phyloP scores from a whole-genome alignment of 1,284 basidiomycete genomes.

The Malassezia globosa region DNA sequence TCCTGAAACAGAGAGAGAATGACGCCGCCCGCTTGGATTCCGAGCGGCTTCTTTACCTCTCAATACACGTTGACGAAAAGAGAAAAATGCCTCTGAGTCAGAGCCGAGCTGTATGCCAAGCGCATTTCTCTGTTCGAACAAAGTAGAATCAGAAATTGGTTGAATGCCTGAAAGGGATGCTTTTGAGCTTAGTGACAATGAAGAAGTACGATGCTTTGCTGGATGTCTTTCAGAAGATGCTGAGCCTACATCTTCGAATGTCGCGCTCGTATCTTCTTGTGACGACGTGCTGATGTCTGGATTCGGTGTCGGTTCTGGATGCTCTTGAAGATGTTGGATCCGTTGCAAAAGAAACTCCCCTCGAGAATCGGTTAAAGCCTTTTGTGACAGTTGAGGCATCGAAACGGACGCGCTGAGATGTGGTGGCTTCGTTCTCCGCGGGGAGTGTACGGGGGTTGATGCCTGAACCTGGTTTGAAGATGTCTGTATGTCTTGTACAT shows the following conservation, averaged over 20 bases:
- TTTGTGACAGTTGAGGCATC: not conserved
- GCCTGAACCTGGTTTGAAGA: not conserved
- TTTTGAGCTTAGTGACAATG: not conserved
- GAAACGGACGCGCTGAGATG: not conserved
- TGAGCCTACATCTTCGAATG: too few species aligned
- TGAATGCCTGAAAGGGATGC: not conserved
- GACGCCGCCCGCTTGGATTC: slow-evolving; percentile 1
- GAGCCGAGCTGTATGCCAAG: not conserved
- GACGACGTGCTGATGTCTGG: not conserved
- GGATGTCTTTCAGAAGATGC: not conserved
- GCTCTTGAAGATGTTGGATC: not conserved
- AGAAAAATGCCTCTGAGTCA: not conserved
- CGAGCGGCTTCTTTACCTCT: not conserved
- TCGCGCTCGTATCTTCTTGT: not conserved
- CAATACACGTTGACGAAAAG: slow-evolving; percentile 11
- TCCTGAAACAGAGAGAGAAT: slow-evolving; percentile 3
- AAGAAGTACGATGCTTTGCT: too few species aligned
- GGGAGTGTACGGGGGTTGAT: too few species aligned
- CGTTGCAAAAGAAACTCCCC: not conserved
- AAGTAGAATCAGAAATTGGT: too few species aligned
- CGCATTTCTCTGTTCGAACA: not conserved
- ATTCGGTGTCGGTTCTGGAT: not conserved
- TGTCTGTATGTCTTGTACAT: not conserved
- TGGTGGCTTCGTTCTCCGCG: not conserved
- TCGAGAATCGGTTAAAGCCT: not conserved